Base-by-base conservation (phyloP, 768 basidiomycete species). In the Auricularia auricula-judae region DNA sequence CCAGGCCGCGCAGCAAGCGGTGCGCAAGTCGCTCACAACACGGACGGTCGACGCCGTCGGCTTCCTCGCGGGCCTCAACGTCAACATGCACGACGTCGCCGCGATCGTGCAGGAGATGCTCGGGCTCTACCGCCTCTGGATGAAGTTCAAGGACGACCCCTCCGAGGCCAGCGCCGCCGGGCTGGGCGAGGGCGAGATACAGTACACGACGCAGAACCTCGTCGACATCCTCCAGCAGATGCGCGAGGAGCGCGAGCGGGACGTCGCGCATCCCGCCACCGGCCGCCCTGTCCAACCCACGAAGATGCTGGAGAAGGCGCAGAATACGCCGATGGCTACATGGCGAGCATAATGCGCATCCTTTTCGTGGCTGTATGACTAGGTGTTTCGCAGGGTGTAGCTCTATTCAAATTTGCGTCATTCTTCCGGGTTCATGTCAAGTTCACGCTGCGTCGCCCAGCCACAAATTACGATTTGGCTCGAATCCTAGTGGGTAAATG, bases 41-140 rank as follows among this genome's bases (percentile, higher is more conserved):
- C 43, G 58, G 51, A 58, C 65, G 61, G 58, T 66, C 69, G 89
- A 95, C 71, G 81, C 89, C 3, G 79, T 95, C 65, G 78, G 83
- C 3, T 98, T 97, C 74, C 83, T 99, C 65, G 85, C 94, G 0
- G 85, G 84, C 3, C 81, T 99, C 18, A 90, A 94, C 75, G 86
- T 98, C 65, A 93, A 88, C 61, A 81, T 95, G 68, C 81, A 88
- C 1, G 81, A 89, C 65, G 76, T 99, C 47, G 84, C 91, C 34
- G 86, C 89, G 47, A 87, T 97, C 70, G 84, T 88, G 0, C 95
- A 98, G 71, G 91, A 98, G 76, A 91, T 98, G 67, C 81, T 98
- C 63, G 84, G 89, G 3, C 75, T 97, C 39, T 98, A 98, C 74
- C 84, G 89, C 3, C 81, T 94, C 0, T 98, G 95, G 93, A 89